Base-by-base conservation (phyloP, 208 protist species). In the Borovskyia barvae region DNA sequence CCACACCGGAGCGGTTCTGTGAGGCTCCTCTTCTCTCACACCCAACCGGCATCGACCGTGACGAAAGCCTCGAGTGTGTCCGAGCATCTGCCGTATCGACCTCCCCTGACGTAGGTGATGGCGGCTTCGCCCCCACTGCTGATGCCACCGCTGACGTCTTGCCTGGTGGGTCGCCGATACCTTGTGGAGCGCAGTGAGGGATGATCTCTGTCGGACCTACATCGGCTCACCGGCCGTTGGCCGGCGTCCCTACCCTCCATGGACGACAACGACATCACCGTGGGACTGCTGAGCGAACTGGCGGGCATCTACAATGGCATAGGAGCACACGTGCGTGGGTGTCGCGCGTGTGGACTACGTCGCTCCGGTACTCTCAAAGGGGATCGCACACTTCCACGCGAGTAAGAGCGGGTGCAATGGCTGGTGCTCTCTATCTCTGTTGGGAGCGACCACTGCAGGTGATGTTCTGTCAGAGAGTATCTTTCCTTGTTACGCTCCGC, bases 151-250 rank as follows among this genome's bases (percentile, higher is more conserved):
- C 53, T 20, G n/a, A 26, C 53, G 17, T 42, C 26, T 20, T 48
- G 53, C 39, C 0, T 20, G 3, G 26, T 54, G 19, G 40, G 25
- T 8, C 63, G 63, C 4, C 63, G 63, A 12, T 69, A 69, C 39
- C 26, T 69, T 9, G 53, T 69, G 20, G 63, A 69, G 30, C 42
- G 53, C 12, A 54, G 53, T 2, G 63, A 69, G 12, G 63, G 63
- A 0, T 69, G 63, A 54, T 69, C 63, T 20, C 20, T 69, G 28
- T 37, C 30, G 26, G 63, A 69, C 32, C 53, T 69, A 3, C 22
- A 42, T n/a, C 53, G 63, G 0, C 63, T 69, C 22, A 36, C 35
- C 12, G 41, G n/a, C n/a, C n/a, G n/a, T n/a, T n/a, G 32, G 4
- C 20, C 50, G 15, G 24, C 25, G 12, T 32, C 35, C n/a, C n/a